Base-by-base conservation (phyloP, 306 rosid species). In the Pyrus communis region DNA sequence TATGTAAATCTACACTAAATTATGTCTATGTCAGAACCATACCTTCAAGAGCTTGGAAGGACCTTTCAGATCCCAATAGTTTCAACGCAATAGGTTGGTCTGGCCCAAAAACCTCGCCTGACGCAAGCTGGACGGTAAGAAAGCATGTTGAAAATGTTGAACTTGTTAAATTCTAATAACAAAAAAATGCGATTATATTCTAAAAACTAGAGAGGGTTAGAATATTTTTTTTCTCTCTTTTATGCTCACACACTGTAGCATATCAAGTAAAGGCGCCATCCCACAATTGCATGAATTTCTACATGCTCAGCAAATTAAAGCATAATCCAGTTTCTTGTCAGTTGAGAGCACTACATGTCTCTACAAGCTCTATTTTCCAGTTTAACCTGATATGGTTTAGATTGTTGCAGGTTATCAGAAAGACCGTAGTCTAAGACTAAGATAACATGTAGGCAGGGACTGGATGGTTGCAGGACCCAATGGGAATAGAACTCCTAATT, bases 21-120 rank as follows among this genome's bases (percentile, higher is more conserved):
- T 46, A 46, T 22, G 70, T 72, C 27, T 35, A 30, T 74, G 52
- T 55, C 73, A 67, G 85, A 81, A 78, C 71, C 77, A 30, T 33
- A 91, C 99, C 99, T 95, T 95, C 99, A 77, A 95, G 97, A 68
- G 99, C 97, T 86, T 90, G 89, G 31, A 90, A 33, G 46, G 99
- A 95, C 84, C 88, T 90, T 82, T 92, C 93, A 27, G 99, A 95
- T 74, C 99, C 99, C 86, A 95, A 76, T 42, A 95, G 84, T 75
- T 95, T 95, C 86, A 95, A 85, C 14, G 97, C 95, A 71, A 95
- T 23, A 13, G 99, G 99, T 87, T 95, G 99, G 87, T 95, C 78
- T 35, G 93, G 82, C 78, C 99, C 99, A 27, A 92, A 95, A 82
- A 92, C 97, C 86, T 90, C 97, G 57, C 99, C 99, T 25, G 97